Conservation (phyloP, 2,329 filamentous ascomycete genomes). For the Colletotrichum echinochloae region DNA sequence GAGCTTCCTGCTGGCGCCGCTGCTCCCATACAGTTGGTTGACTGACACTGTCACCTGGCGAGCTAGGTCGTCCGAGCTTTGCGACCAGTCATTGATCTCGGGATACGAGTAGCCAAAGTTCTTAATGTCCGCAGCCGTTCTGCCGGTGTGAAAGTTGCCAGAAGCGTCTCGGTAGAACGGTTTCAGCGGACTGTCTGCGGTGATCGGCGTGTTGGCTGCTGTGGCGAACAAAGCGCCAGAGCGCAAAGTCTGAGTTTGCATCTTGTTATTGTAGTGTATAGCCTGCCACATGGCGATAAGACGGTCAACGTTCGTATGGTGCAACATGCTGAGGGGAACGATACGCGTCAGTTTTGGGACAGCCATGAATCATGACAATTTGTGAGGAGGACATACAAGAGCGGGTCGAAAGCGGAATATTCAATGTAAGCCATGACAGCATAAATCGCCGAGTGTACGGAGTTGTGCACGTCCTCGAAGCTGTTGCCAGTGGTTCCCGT, state of each 20-base stretch:
- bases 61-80: constrained; percentile 7
- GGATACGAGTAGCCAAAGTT: constrained; percentile 55
- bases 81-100: constrained; percentile 40
- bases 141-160: constrained; percentile 57
- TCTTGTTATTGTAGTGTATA: constrained; percentile 51
- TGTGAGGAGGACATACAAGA: constrained; percentile 52
- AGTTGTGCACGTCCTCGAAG: constrained; percentile 58
- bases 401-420: constrained; percentile 59
- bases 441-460: constrained; percentile 55
- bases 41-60: constrained; percentile 13
- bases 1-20: neutral
- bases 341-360: neutral
- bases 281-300: constrained; percentile 69
- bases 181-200: constrained; percentile 57
- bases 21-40: constrained; percentile 12
- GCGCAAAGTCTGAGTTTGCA: constrained; percentile 50
- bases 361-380: neutral
- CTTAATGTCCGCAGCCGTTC: constrained; percentile 46
- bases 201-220: constrained; percentile 53
- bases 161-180: constrained; percentile 59
- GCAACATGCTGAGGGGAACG: constrained; percentile 20
- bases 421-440: constrained; percentile 51
- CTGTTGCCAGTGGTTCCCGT: constrained; percentile 51
- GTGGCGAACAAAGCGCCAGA: constrained; percentile 54
- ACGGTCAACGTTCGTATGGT: constrained; percentile 70